Base-by-base conservation (phyloP, 768 basidiomycete genomes). In the Russula foetens region DNA sequence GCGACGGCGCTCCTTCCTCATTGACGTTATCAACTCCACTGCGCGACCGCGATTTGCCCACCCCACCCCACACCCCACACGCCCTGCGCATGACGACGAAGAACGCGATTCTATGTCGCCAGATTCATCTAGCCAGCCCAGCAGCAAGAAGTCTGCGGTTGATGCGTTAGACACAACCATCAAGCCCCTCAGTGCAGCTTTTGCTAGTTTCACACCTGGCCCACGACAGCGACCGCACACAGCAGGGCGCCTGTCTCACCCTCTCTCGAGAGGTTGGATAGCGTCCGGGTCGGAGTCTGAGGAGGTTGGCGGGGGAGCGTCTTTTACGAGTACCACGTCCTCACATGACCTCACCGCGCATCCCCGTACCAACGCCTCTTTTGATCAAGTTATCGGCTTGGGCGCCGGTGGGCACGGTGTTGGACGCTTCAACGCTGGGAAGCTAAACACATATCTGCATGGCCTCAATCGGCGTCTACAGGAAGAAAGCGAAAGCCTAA, bases 261-360 rank as follows among this genome's bases (percentile, higher is more conserved):
- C 87, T 0, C 79, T 90, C 31, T 77, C 85, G 4, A 84, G 85
- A 59, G 71, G 76, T 3, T 77, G 68, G 68, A 67, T 67, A 14
- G 69, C 59, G 1, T 6, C 55, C 7, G 60, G 62, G 7, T 64
- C 69, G 0, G 66, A 69, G 38, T 65, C 69, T 6, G 72, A 65
- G 21, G 84, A 59, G 15, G 75, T 72, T 4, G 72, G 71, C 11
- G 86, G 85, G 61, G 77, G 81, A 43, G 81, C 77, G 0, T 92
- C 91, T 1, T 84, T 88, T 71, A 76, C 90, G 49, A 92, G 91
- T 4, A 91, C 88, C 1, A 82, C 88, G 1, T 92, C 91, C 1
- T 93, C 93, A 24, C 89, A 95, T 64, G 92, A 96, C 69, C 76
- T 96, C 44, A 91, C 90, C 2, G 84, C 85, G 6, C 85, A 90